Evolutionary conservation across 768 basidiomycete genomes (phyloP), one percentile per base, ranked within the genome.

Genomic region (Phlebiopsis gigantea): DNA sequence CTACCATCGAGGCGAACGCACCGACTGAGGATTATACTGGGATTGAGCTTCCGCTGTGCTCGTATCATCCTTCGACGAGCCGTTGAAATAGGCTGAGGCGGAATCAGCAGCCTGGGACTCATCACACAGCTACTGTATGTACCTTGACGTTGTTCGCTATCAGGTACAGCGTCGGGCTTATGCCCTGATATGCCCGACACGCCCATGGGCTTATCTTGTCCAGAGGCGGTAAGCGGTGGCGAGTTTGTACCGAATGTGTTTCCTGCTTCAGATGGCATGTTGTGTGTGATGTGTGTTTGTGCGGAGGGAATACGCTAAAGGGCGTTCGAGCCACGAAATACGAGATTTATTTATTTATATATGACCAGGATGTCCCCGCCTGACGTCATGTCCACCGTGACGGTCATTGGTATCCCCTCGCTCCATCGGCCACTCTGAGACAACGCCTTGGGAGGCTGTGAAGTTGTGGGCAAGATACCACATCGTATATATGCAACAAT

Each of bases 211-310:
- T 72, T 59, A 24, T 78, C 69, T n/a, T 75, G 71, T 39, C 70
- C 77, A 1, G 77, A 77, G 14, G 74, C 74, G 64, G 79, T 78
- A 46, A 81, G 76, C 21, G 81, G 79, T 7, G 80, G 81, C n/a
- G 81, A 81, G 34, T 82, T 73, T 1, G 81, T 80, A 29, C 81
- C 80, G 43, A 72, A 71, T 12, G 62, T 56, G 26, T 56, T 65
- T 25, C 61, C 62, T 28, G 61, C 63, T 51, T 39, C 52, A 24
- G 63, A 62, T 1, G 63, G 62, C 62, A 66, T 66, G 48, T 34
- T 59, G 48, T 42, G 47, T 55, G 53, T 58, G 15, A 21, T 51
- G n/a, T 26, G 5, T 19, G 12, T 26, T 39, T 34, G 28, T 3
- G 7, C 2, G 19, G 42, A 45, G 47, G 30, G 24, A 28, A 25